Base-by-base conservation (phyloP, 306 rosid genomes). In the Corylus avellana region DNA sequence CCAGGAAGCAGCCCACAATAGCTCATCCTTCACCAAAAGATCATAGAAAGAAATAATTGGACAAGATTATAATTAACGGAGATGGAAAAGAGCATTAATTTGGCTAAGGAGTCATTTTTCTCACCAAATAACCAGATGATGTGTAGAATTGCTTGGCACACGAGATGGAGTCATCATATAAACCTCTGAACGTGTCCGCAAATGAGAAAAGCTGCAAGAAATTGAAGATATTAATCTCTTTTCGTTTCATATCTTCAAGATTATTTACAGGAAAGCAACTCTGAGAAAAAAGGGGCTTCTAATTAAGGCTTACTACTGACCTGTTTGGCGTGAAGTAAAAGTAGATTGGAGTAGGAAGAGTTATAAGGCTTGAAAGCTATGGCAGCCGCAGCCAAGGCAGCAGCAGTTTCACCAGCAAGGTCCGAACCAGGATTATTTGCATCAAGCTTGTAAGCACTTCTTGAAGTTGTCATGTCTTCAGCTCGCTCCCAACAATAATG, bases 1-100 rank as follows among this genome's bases (percentile, higher is more conserved):
- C 98, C 98, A 94, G 0, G 97, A 83, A 1, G 97, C 93, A 48
- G 94, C 97, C 98, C 98, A 94, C n/a, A 94, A 58, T 59, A 94
- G 75, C 80, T 94, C 98, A 80, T 94, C 98, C 98, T 92, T 76
- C 72, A 80, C 10, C 67, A 76, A 18, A 82, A 22, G 4, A 63
- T 22, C 25, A 22, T 32, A 56, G 48, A 57, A 18, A 5, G 1
- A 18, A 4, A 17, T 4, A 47, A 3, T 4, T 55, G 77, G 2
- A 69, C 5, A 1, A 62, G 25, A 70, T 32, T 32, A 32, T 32
- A 32, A 50, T 1, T 22, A 22, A 22, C 22, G 48, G 47, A 50
- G 7, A 51, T 25, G 12, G n/a, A 76, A 11, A 6, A 53, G 17
- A 69, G 7, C 7, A 48, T n/a, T n/a, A 13, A 1, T 0, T 18